These are phyloP conservation scores for Tuber brumale DNA, from an alignment of 495 filamentous ascomycete species.

Conservation along the genomic window DNA sequence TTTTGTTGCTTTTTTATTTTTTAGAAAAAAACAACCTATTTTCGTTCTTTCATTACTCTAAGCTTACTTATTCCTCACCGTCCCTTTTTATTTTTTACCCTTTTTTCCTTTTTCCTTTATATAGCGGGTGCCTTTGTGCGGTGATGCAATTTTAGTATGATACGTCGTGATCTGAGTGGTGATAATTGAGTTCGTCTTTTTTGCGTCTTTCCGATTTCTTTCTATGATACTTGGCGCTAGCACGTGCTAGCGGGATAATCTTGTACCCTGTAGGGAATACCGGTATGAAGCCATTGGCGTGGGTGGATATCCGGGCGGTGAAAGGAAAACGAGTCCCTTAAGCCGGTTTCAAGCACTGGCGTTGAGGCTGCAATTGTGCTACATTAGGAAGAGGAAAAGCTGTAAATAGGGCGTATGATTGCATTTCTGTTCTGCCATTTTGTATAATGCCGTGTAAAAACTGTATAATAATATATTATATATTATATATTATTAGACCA, in stretches of 20 bases:
- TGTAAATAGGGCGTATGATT: too few species aligned
- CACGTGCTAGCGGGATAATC: neutral
- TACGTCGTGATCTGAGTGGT: neutral
- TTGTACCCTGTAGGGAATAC: neutral
- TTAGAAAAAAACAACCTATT: neutral
- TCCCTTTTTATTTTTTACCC: neutral
- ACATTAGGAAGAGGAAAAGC: too few species aligned
- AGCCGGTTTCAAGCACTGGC: too few species aligned
- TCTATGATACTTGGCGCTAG: neutral
- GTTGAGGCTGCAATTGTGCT: too few species aligned
- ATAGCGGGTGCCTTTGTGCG: neutral
- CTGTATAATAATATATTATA: too few species aligned
- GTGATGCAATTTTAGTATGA: conserved; percentile 1
- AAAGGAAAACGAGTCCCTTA: neutral
- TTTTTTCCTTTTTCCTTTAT: neutral
- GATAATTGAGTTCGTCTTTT: neutral
- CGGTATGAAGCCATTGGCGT: neutral
- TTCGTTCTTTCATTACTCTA: neutral
- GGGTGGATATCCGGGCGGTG: neutral
- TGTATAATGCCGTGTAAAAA: too few species aligned
- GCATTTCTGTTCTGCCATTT: too few species aligned
- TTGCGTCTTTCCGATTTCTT: neutral
- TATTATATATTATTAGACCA: too few species aligned
- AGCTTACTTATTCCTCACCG: neutral
- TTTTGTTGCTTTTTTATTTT: neutral